Conservation (phyloP, 208 protist genomes). For the Leishmania major region DNA sequence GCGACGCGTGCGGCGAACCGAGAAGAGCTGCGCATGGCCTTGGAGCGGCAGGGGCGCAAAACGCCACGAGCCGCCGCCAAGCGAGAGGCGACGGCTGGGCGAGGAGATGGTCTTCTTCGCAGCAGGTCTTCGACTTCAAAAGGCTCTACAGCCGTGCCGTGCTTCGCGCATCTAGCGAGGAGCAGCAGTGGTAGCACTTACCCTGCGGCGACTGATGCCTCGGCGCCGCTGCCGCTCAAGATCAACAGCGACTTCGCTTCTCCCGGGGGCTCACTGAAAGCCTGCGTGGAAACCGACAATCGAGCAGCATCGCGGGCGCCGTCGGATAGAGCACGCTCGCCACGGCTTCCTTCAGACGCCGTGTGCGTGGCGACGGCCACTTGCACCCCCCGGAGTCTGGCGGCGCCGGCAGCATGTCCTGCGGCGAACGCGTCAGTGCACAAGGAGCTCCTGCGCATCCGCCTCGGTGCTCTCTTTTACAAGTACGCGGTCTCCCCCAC, state of each 20-base stretch:
- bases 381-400: neutral
- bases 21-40: constrained; percentile 32
- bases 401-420: neutral
- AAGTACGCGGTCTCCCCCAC: constrained; percentile 68
- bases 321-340: neutral
- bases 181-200: neutral
- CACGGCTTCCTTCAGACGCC: neutral
- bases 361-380: neutral
- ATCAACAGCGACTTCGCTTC: neutral
- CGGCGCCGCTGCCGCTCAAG: neutral
- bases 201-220: neutral
- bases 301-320: neutral
- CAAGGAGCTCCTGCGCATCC: constrained; percentile 54
- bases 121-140: neutral
- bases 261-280: neutral
- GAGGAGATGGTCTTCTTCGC: neutral
- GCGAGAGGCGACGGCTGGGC: neutral
- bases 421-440: constrained; percentile 9
- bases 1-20: constrained; percentile 35
- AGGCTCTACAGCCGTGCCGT: no score
- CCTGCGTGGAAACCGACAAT: neutral
- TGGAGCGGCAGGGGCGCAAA: constrained; percentile 19
- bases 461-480: constrained; percentile 79
- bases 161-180: neutral
- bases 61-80: neutral